phyloP scores from a whole-genome alignment of 805 yeast genomes.

The Candida railenensis region DNA sequence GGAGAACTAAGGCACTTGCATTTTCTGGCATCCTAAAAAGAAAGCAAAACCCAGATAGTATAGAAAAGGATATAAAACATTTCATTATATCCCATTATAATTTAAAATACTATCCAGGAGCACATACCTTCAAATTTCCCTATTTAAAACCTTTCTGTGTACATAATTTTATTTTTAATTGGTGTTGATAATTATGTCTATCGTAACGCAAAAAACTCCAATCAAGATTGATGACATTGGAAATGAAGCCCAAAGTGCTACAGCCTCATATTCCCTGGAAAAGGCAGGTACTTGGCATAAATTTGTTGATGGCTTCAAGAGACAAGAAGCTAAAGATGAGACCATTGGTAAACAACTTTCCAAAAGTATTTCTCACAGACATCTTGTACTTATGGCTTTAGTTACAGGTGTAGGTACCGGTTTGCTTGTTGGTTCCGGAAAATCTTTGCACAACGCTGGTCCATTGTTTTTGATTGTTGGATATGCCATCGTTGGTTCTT shows the following conservation, averaged over 20 bases:
- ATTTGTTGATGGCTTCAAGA: constrained; percentile 29
- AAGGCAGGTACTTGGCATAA: constrained; percentile 19
- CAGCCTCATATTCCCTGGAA: constrained; percentile 3
- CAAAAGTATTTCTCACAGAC: constrained; percentile 39
- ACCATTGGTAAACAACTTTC: constrained; percentile 18
- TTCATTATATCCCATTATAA: too few species aligned
- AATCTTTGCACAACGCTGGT: constrained; percentile 35
- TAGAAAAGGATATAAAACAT: neutral
- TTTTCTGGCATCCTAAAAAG: too few species aligned
- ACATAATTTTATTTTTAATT: too few species aligned
- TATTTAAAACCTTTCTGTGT: too few species aligned
- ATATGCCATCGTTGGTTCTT: constrained; percentile 34
- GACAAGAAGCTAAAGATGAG: constrained; percentile 6
- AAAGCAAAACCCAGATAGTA: neutral
- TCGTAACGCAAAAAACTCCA: neutral
- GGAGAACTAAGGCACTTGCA: neutral
- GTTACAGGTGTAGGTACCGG: constrained; percentile 45
- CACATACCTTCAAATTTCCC: too few species aligned
- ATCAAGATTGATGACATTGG: constrained; percentile 3
- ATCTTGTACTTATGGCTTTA: constrained; percentile 34
- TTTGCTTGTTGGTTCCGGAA: constrained; percentile 41
- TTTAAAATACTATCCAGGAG: too few species aligned
- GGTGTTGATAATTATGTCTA: too few species aligned
- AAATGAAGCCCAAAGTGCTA: neutral
- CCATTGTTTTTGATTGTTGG: constrained; percentile 33